Conservation (phyloP, 148 eudicot genomes). For the Vaccinium macrocarpon region DNA sequence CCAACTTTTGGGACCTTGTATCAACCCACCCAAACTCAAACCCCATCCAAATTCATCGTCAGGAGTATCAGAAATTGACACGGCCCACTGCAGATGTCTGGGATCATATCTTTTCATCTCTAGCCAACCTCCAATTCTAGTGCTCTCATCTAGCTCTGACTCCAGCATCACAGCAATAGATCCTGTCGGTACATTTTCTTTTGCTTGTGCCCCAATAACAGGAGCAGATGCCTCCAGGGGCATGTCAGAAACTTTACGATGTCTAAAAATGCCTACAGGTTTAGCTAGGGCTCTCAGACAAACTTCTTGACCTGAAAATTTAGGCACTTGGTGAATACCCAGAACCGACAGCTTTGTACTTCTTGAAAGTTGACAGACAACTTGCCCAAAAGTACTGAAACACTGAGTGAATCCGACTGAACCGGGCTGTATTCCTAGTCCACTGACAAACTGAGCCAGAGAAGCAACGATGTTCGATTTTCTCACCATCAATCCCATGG, state of each 20-base stretch:
- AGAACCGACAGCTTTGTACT: constrained; percentile 66
- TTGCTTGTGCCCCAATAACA: constrained; percentile 14
- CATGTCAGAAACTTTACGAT: constrained; percentile 29
- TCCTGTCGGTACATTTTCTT: constrained; percentile 27
- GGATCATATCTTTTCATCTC: constrained; percentile 53
- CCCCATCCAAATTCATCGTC: constrained; percentile 96
- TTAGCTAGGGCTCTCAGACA: constrained; percentile 50
- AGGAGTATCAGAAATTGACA: constrained; percentile 65
- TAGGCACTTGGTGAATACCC: constrained; percentile 51
- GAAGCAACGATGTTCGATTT: constrained; percentile 54
- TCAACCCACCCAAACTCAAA: constrained; percentile 62
- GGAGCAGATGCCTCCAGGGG: constrained; percentile 33
- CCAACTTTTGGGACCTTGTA: constrained; percentile 41
- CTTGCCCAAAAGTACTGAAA: constrained; percentile 82
- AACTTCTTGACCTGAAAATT: constrained; percentile 31
- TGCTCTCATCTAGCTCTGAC: constrained; percentile 72
- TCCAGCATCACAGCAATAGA: constrained; percentile 70
- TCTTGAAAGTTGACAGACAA: constrained; percentile 54
- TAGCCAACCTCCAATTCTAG: constrained; percentile 72
- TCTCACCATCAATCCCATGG: constrained; percentile 57
- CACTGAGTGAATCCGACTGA: constrained; percentile 36
- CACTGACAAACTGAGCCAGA: constrained; percentile 64
- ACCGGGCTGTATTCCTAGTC: constrained; percentile 32
- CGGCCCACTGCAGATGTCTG: constrained; percentile 63
- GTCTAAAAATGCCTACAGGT: constrained; percentile 43